These are phyloP conservation scores for Coemansia reversa DNA, from an alignment of 192 early-diverging fungal species.

Conservation along the genomic window DNA sequence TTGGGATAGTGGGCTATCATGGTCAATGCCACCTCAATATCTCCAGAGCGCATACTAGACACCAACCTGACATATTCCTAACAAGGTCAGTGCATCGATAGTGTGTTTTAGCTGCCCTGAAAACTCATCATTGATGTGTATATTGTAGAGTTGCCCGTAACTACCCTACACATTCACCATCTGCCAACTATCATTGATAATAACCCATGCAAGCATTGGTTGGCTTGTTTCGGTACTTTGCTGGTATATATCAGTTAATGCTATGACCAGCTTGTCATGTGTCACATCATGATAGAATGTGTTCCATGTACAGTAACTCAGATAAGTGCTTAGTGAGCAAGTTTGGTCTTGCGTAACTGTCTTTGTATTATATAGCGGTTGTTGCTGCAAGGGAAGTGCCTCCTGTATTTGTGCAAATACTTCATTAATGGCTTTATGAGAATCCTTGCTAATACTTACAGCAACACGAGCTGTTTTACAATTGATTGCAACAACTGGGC, in stretches of 20 bases:
- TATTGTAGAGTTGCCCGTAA: slow-evolving; percentile 28
- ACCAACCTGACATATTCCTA: slow-evolving; percentile 49
- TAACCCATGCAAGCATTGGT: slow-evolving; percentile 33
- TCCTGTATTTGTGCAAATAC: slow-evolving; percentile 26
- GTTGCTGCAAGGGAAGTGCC: not conserved
- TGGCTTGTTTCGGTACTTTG: not conserved
- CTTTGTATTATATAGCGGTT: not conserved
- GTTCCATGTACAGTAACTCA: slow-evolving; percentile 51
- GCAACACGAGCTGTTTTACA: slow-evolving; percentile 18
- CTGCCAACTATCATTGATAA: slow-evolving; percentile 63
- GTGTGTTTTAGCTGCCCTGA: slow-evolving; percentile 47
- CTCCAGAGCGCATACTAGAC: slow-evolving; percentile 63
- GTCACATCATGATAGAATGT: slow-evolving; percentile 39
- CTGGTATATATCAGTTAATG: slow-evolving; percentile 12
- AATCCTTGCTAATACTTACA: slow-evolving; percentile 13
- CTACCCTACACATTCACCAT: slow-evolving; percentile 13
- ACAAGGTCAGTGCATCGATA: slow-evolving; percentile 10
- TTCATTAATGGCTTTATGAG: slow-evolving; percentile 25
- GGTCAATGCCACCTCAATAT: slow-evolving; percentile 59
- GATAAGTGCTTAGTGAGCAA: slow-evolving; percentile 4
- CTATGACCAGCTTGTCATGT: slow-evolving; percentile 12
- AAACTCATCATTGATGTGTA: slow-evolving; percentile 48
- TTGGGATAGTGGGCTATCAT: slow-evolving; percentile 17
- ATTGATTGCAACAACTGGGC: not conserved
- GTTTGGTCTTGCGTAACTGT: not conserved